Percentiles rank a stretch among this genome's conserved stretches.
phyloP scores from a whole-genome alignment of 805 yeast genomes.

The Kuraishia piskuri region DNA sequence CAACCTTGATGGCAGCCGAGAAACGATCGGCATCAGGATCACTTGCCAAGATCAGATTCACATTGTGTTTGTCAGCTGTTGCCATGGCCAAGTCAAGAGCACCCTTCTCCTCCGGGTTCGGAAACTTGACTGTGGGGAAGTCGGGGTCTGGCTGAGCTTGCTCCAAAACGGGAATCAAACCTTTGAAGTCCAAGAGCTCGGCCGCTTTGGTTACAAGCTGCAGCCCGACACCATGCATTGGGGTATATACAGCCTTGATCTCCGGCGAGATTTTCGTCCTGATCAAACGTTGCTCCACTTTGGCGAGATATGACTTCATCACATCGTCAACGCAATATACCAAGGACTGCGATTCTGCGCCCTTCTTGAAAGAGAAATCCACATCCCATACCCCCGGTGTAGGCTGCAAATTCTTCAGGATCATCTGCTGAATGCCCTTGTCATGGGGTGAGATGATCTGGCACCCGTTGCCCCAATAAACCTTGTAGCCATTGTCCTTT shows the following conservation, averaged over 20 bases:
- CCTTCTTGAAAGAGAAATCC: slow-evolving; percentile 14
- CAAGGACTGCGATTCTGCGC: slow-evolving; percentile 16
- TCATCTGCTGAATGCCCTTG: slow-evolving; percentile 53
- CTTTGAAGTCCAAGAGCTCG: slow-evolving; percentile 19
- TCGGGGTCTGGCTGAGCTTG: slow-evolving; percentile 77
- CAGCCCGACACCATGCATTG: slow-evolving; percentile 92
- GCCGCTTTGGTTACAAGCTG: slow-evolving; percentile 43
- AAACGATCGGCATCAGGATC: slow-evolving; percentile 98
- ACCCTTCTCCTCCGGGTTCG: slow-evolving; percentile 94
- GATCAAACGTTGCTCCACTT: slow-evolving; percentile 25
- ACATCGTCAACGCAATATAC: slow-evolving; percentile 32
- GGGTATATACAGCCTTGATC: slow-evolving; percentile 70
- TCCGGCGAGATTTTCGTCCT: slow-evolving; percentile 16
- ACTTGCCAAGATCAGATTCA: slow-evolving; percentile 66
- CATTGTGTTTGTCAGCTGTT: slow-evolving; percentile 42
- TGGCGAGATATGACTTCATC: slow-evolving; percentile 29
- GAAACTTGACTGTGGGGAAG: slow-evolving; percentile 80
- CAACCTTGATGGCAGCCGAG: slow-evolving; percentile 59
- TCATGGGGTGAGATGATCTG: slow-evolving; percentile 95
- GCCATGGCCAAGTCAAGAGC: slow-evolving; percentile 69
- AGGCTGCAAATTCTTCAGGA: slow-evolving; percentile 54
- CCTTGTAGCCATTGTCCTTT: slow-evolving; percentile 88
- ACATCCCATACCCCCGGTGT: slow-evolving; percentile 46
- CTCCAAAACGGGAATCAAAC: slow-evolving; percentile 38
- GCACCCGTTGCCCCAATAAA: slow-evolving; percentile 88